Base-by-base conservation (phyloP, 345 rosid species). In the Chamaenerion angustifolium region DNA sequence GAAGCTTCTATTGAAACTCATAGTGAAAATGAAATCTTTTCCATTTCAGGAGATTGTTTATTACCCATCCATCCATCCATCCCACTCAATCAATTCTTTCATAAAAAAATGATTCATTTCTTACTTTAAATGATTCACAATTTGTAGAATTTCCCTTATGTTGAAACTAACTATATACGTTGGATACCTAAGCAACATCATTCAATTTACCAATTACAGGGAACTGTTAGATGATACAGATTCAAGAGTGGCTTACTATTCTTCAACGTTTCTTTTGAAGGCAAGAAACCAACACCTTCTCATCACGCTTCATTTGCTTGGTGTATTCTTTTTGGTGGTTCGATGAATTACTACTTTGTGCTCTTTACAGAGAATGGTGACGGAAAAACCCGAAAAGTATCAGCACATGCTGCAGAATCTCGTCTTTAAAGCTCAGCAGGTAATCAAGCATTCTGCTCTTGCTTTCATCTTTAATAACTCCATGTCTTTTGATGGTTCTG, bases 371-470 rank as follows among this genome's bases (percentile, higher is more conserved):
- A 82, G 95, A 70, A 92, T 92, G 98, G 87, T 87, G 96, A 87
- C 93, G 12, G 94, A 84, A 68, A 76, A 78, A 54, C 96, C 95
- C 49, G 96, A 87, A 46, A 87, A 80, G 63, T 92, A 92, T 74
- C 89, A 92, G 56, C 79, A 74, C 72, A 80, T 84, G 96, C 88
- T 92, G 54, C 95, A 92, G 71, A 87, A 79, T 75, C 98, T 87
- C 45, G 77, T 92, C 56, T 77, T 77, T 61, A 87, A 78, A 72
- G 98, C 98, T 51, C 98, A 92, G 63, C 98, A 92, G 96, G 98
- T 87, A 68, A 46, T 31, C 37, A 31, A 31, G 42, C 14, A 11
- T 4, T 50, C 9, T 49, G 19, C 10, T 3, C 35, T n/a, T 14
- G 9, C 41, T 16, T 45, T 45, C 48, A 14, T 10, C 48, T 10